Evolutionary conservation across 345 rosid species (phyloP).

Genomic region (Hypericum perforatum): DNA sequence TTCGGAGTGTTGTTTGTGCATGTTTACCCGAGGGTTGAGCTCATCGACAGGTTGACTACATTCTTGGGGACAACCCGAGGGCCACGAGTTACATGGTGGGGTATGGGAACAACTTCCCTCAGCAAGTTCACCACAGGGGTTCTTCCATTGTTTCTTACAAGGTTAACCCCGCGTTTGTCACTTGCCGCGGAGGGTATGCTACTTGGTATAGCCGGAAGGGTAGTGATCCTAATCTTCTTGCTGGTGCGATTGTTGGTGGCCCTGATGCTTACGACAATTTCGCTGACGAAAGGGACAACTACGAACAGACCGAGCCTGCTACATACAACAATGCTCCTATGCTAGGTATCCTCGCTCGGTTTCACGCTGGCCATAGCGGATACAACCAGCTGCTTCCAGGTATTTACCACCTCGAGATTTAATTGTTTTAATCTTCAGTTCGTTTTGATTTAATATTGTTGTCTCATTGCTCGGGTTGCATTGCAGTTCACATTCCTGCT

Average conservation of each 20-base stretch:
- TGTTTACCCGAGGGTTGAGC: not conserved
- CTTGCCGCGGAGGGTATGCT: constrained; percentile 91
- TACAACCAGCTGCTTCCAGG: constrained; percentile 94
- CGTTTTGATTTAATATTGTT: not conserved
- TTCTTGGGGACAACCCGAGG: constrained; percentile 95
- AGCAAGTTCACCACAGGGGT: constrained; percentile 83
- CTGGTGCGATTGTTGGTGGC: constrained; percentile 90
- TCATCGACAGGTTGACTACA: constrained; percentile 60
- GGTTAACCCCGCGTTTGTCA: constrained; percentile 53
- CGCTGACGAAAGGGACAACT: constrained; percentile 86
- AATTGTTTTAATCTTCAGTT: not conserved
- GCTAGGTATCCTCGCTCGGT: constrained; percentile 79
- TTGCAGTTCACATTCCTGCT: constrained; percentile 44
- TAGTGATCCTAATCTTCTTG: constrained; percentile 80
- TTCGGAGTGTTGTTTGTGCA: constrained; percentile 2
- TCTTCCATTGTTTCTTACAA: constrained; percentile 83
- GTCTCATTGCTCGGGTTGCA: not conserved
- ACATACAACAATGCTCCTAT: constrained; percentile 97
- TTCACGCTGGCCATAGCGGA: constrained; percentile 52
- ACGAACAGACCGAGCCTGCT: constrained; percentile 97
- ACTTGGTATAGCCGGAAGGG: constrained; percentile 72
- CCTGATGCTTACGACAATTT: constrained; percentile 95
- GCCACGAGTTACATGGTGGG: constrained; percentile 98
- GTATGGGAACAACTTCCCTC: constrained; percentile 85
- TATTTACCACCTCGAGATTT: constrained; percentile 10